These are phyloP conservation scores for Rhodamnia rubescens DNA, from an alignment of 345 rosid species.

Conservation along the genomic window DNA sequence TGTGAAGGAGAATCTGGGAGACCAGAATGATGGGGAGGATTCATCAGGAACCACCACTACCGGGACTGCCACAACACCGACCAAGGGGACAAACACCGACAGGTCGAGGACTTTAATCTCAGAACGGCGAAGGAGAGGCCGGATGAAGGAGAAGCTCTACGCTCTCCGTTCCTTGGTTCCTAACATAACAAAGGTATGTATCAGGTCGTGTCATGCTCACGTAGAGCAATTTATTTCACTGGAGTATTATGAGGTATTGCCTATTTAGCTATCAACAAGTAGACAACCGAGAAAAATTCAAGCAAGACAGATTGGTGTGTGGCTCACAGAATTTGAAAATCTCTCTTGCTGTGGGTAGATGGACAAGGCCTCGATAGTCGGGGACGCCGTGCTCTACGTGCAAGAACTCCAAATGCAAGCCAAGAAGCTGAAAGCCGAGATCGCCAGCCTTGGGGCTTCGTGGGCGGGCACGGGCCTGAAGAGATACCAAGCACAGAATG, in stretches of 20 bases:
- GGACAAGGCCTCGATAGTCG: slow-evolving; percentile 94
- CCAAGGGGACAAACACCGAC: slow-evolving; percentile 35
- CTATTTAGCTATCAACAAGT: not conserved
- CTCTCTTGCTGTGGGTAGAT: slow-evolving; percentile 27
- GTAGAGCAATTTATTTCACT: not conserved
- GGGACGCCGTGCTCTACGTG: slow-evolving; percentile 65
- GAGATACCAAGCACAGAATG: slow-evolving; percentile 1
- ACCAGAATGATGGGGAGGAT: slow-evolving; percentile 32
- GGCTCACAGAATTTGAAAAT: not conserved
- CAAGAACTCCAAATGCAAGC: slow-evolving; percentile 69
- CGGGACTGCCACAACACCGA: slow-evolving; percentile 7
- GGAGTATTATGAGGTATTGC: not conserved
- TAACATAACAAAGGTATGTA: slow-evolving; percentile 70
- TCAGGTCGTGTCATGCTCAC: not conserved
- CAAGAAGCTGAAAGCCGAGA: slow-evolving; percentile 56
- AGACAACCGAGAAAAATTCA: not conserved
- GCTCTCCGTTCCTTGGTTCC: slow-evolving; percentile 83
- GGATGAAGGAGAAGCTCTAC: slow-evolving; percentile 89
- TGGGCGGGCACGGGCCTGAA: slow-evolving; percentile 14
- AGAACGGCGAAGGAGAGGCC: slow-evolving; percentile 56
- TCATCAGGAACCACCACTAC: slow-evolving; percentile 52
- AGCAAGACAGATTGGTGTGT: not conserved
- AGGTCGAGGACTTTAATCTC: slow-evolving; percentile 68
- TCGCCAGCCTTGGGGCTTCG: slow-evolving; percentile 50
- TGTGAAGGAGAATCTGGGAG: slow-evolving; percentile 14